These are phyloP conservation scores for Aspergillus biplanus DNA, from an alignment of 495 filamentous ascomycete species.

Conservation along the genomic window DNA sequence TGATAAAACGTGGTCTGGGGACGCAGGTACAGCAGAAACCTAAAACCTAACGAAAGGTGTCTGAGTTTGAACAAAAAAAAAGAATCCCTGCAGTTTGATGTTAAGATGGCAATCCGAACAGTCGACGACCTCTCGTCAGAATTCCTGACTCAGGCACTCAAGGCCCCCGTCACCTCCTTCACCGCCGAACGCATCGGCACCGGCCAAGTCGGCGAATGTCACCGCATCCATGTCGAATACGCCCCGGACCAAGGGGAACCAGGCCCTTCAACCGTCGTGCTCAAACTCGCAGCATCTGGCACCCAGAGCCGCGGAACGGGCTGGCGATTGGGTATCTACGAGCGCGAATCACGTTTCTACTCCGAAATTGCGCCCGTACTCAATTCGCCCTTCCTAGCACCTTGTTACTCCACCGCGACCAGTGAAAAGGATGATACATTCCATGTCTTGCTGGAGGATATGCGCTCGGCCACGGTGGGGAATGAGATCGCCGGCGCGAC, in stretches of 20 bases:
- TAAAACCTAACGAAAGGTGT: too few relatives aligned
- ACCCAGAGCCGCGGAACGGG: neutral
- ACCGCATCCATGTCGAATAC: neutral
- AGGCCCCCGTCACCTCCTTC: neutral
- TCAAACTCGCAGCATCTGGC: slow-evolving; percentile 4
- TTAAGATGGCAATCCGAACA: neutral
- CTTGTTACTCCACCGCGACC: neutral
- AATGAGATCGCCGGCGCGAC: neutral
- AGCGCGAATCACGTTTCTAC: slow-evolving; percentile 9
- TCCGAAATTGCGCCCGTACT: neutral
- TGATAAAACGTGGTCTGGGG: too few relatives aligned
- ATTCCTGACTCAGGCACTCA: neutral
- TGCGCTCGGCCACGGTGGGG: neutral
- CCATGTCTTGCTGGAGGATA: slow-evolving; percentile 7
- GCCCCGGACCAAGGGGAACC: neutral
- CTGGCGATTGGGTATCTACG: slow-evolving; percentile 6
- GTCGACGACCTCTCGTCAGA: neutral
- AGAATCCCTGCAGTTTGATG: too few relatives aligned
- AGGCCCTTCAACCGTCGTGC: neutral
- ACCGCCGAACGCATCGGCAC: neutral
- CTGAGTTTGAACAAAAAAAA: too few relatives aligned
- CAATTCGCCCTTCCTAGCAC: neutral
- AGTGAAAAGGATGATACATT: neutral
- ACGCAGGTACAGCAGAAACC: too few relatives aligned
- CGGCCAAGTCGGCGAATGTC: slow-evolving; percentile 9